phyloP scores from a whole-genome alignment of 345 rosid genomes.

The Gossypium anomalum region DNA sequence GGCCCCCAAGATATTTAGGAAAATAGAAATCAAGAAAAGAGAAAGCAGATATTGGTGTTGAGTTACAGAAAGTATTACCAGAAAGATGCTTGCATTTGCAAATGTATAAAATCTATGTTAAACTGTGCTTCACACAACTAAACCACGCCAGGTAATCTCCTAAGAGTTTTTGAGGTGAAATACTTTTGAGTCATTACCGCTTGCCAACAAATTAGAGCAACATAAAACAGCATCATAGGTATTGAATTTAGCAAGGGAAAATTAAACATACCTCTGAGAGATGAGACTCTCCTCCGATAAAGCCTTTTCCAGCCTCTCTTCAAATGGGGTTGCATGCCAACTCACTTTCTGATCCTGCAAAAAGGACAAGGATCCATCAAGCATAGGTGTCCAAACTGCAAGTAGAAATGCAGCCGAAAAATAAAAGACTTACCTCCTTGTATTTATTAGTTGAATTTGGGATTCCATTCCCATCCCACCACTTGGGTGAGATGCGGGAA shows the following conservation, averaged over 20 bases:
- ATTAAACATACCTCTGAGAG: constrained; percentile 44
- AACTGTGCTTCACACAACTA: not conserved
- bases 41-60: not conserved
- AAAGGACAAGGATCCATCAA: constrained; percentile 9
- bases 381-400: constrained; percentile 42
- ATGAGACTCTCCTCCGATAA: constrained; percentile 56
- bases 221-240: not conserved
- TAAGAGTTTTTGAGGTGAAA: too few species aligned
- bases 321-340: constrained; percentile 99
- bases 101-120: not conserved
- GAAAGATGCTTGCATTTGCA: not conserved
- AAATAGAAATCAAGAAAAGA: not conserved
- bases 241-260: not conserved
- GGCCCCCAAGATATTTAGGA: not conserved
- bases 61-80: not conserved
- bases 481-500: constrained; percentile 53
- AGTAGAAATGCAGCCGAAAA: constrained; percentile 9
- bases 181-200: too few species aligned
- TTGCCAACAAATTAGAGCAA: not conserved
- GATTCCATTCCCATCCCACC: constrained; percentile 99
- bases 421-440: constrained; percentile 59
- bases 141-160: too few species aligned
- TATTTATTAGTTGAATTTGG: constrained; percentile 93
- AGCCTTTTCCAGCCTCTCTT: constrained; percentile 95
- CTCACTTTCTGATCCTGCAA: constrained; percentile 92